Conservation (phyloP, 192 early-diverging fungal species). For the Chytriomyces hyalinus region DNA sequence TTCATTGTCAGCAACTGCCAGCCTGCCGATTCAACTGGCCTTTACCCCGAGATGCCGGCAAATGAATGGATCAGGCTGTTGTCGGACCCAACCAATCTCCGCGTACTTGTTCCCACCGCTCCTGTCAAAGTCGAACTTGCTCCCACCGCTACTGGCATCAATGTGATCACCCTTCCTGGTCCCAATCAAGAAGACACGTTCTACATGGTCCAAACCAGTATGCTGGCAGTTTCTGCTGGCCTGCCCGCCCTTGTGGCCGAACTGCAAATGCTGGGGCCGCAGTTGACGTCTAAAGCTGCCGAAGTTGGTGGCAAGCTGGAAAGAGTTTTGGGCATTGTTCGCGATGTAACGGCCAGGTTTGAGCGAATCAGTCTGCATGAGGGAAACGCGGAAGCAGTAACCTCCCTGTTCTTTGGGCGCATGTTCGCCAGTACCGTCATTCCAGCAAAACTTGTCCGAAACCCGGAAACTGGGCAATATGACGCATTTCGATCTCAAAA, state of each 20-base stretch:
- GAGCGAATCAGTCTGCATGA: not conserved
- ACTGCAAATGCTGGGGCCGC: not conserved
- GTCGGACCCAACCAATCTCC: not conserved
- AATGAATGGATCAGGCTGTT: not conserved
- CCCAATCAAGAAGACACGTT: not conserved
- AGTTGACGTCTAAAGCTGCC: not conserved
- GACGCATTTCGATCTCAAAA: not conserved
- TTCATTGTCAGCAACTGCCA: not conserved
- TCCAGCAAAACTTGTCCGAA: not conserved
- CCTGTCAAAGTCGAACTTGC: not conserved
- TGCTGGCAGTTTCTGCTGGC: not conserved
- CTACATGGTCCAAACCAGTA: not conserved
- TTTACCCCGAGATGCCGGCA: not conserved
- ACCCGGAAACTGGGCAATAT: not conserved
- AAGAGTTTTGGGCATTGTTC: not conserved
- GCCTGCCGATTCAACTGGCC: too few species aligned
- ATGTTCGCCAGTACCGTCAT: not conserved
- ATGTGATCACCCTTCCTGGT: too few species aligned
- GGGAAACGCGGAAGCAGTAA: not conserved
- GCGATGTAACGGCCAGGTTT: not conserved
- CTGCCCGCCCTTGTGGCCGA: not conserved
- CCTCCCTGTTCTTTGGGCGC: not conserved
- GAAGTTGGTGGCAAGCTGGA: not conserved
- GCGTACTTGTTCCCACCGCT: constrained; percentile 1
- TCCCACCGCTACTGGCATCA: not conserved